Base-by-base conservation (phyloP, 352 stramenopile genomes). In the Phytopythium vexans region DNA sequence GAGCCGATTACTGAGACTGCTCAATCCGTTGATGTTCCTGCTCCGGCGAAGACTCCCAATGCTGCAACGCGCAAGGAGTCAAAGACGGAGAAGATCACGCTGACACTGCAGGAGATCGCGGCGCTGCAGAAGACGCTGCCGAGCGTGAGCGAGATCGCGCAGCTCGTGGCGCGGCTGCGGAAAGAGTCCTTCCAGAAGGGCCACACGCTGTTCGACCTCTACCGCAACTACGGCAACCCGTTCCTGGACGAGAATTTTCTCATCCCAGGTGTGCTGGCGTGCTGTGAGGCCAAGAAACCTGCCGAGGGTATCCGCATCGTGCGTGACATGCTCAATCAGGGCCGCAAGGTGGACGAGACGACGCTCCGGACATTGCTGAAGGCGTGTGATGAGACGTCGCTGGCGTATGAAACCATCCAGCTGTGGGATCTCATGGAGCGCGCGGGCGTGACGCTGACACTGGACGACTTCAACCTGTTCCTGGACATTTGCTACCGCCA, bases 221-320 rank as follows among this genome's bases (percentile, higher is more conserved):
- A 92, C 56, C 81, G 84, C 31, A 91, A 92, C 66, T 92, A 87
- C 60, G 84, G 84, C 39, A 94, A 94, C 53, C 79, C 84, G 52
- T 89, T 80, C 33, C 54, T 94, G 57, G 84, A 92, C 55, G 78
- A 92, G 52, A 84, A 83, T 42, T 94, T 94, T 32, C 59, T 94
- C 21, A 86, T 77, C 1, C 84, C 82, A 1, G 84, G 84, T 8
- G 80, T 94, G n/a, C 43, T 88, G 14, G 81, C 82, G 52, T 94
- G 79, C 47, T 92, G 81, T 38, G 76, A 90, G 15, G 82, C 81
- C 10, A 83, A 88, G 57, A 87, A 90, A 43, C 79, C 84, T 2
- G 56, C 68, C 0, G 66, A 91, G 16, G 84, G 80, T n/a, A 81
- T 94, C 27, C 70, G 64, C 48, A 92, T 94, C 64, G 80, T 92